Conservation (phyloP, 192 early-diverging fungal species). For the Rhizophlyctis rosea region DNA sequence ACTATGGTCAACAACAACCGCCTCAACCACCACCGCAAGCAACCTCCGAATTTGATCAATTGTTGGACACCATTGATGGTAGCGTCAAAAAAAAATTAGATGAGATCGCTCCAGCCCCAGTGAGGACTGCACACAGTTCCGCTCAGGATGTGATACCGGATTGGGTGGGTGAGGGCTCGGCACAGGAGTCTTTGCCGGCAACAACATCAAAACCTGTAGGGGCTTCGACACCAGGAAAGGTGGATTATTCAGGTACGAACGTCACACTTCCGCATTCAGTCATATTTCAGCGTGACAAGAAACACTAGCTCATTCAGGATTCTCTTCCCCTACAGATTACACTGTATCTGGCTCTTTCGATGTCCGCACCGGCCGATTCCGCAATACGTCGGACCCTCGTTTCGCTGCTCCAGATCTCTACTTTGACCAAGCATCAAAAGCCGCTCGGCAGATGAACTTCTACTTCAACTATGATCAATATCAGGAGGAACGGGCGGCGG, state of each 20-base stretch:
- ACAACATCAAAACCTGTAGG: no score
- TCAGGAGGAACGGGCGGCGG: conserved; percentile 29
- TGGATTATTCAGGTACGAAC: conserved; percentile 19
- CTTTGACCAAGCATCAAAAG: conserved; percentile 34
- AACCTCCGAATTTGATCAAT: neutral
- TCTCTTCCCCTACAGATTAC: conserved; percentile 19
- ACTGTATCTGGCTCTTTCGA: conserved; percentile 29
- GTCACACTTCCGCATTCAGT: no score
- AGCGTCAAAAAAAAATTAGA: neutral
- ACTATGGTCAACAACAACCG: neutral
- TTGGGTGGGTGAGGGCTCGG: neutral
- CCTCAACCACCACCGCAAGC: neutral
- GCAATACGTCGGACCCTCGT: conserved; percentile 21
- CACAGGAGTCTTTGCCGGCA: neutral
- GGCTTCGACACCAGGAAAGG: conserved; percentile 4
- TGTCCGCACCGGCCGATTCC: conserved; percentile 30
- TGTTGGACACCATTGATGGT: neutral
- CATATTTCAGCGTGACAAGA: no score
- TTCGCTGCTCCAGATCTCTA: conserved; percentile 25
- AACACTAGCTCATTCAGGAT: no score
- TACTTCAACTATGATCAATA: conserved; percentile 35
- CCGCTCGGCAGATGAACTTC: conserved; percentile 31
- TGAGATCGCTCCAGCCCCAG: no score
- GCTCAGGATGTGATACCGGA: neutral
- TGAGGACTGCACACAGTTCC: no score